These are phyloP conservation scores for Backusella parvicylindrica DNA, from an alignment of 192 early-diverging fungal species.

Conservation along the genomic window DNA sequence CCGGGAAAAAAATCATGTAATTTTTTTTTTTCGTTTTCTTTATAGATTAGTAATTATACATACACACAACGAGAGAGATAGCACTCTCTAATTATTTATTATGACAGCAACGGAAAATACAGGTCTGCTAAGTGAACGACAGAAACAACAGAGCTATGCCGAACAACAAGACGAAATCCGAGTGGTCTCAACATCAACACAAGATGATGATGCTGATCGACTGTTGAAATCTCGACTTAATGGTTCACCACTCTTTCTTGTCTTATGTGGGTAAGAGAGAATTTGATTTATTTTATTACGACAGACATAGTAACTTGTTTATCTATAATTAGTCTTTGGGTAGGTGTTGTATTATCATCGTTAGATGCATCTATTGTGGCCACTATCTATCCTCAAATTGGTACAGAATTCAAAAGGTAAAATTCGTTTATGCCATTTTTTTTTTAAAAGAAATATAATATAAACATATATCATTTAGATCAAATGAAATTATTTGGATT, in stretches of 20 bases:
- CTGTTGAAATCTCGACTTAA: constrained; percentile 9
- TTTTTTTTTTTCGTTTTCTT: neutral
- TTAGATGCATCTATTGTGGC: constrained; percentile 37
- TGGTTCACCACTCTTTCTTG: constrained; percentile 8
- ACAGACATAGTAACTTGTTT: neutral
- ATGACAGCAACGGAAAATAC: neutral
- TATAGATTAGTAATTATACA: neutral
- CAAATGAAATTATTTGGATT: constrained; percentile 74
- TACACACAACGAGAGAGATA: neutral
- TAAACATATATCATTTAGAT: constrained; percentile 4
- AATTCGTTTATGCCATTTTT: neutral
- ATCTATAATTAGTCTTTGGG: constrained; percentile 25
- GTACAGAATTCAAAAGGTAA: constrained; percentile 38
- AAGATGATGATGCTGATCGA: neutral
- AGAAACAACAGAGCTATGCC: too few relatives aligned
- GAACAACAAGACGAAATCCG: neutral
- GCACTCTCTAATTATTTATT: too few relatives aligned
- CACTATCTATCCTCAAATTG: constrained; percentile 34
- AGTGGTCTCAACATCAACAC: neutral
- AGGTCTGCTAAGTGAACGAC: neutral
- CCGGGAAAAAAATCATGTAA: neutral
- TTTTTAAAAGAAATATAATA: neutral
- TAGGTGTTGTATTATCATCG: constrained; percentile 25
- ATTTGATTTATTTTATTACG: neutral
- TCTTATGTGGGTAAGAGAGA: constrained; percentile 14